Conservation (phyloP, 2,329 filamentous ascomycete species). For the Ramularia collo-cygni region DNA sequence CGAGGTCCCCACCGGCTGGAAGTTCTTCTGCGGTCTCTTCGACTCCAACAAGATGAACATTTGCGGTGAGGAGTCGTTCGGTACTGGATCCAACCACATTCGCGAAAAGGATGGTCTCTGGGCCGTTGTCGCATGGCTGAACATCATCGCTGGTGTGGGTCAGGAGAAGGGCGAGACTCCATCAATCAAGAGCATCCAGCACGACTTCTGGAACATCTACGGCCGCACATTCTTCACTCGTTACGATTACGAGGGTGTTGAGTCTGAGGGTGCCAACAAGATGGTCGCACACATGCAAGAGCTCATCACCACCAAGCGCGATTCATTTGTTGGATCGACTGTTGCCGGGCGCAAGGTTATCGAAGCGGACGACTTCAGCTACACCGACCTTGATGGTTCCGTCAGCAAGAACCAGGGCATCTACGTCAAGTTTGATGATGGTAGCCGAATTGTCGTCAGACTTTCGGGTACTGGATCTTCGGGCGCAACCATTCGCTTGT, state of each 20-base stretch:
- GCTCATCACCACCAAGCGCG: slow-evolving; percentile 62
- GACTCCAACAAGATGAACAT: slow-evolving; percentile 95
- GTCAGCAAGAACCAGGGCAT: slow-evolving; percentile 94
- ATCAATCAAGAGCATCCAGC: slow-evolving; percentile 92
- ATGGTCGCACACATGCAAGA: slow-evolving; percentile 74
- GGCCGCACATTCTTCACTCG: slow-evolving; percentile 98
- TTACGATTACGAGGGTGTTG: slow-evolving; percentile 96
- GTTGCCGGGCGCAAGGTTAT: slow-evolving; percentile 76
- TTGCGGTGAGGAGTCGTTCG: slow-evolving; percentile 97
- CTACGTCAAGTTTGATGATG: slow-evolving; percentile 88
- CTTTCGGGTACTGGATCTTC: slow-evolving; percentile 92
- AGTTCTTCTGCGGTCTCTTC: slow-evolving; percentile 96
- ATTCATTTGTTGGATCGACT: slow-evolving; percentile 75
- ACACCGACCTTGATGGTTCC: slow-evolving; percentile 96
- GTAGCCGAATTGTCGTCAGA: slow-evolving; percentile 89
- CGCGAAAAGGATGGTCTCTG: slow-evolving; percentile 98
- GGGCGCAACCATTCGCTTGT: slow-evolving; percentile 91
- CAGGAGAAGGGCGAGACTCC: slow-evolving; percentile 74
- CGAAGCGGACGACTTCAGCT: slow-evolving; percentile 92
- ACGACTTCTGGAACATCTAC: slow-evolving; percentile 94
- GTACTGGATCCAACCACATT: slow-evolving; percentile 96
- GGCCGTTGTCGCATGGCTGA: slow-evolving; percentile 96
- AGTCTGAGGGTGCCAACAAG: slow-evolving; percentile 84
- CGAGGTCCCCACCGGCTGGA: slow-evolving; percentile 98
- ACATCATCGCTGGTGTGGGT: slow-evolving; percentile 93